These are phyloP conservation scores for Xanthoconium stramineum DNA, from an alignment of 768 basidiomycete species.

Conservation along the genomic window DNA sequence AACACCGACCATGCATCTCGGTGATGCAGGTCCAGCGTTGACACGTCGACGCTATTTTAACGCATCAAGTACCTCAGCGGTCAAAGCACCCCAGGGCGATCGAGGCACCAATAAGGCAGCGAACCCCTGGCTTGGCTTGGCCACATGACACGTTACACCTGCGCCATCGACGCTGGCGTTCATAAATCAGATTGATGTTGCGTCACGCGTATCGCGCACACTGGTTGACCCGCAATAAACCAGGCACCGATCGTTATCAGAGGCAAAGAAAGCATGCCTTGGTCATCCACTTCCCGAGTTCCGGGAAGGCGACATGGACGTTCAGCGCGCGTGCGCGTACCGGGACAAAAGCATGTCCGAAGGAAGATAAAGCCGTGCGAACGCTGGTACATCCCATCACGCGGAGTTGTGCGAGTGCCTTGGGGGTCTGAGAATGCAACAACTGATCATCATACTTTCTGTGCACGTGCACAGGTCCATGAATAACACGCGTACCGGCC, in stretches of 20 bases:
- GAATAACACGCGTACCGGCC: not conserved
- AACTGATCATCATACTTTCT: not conserved
- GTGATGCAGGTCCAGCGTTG: not conserved
- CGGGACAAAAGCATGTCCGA: not conserved
- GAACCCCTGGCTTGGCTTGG: not conserved
- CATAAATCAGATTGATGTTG: not conserved
- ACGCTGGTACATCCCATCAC: no score
- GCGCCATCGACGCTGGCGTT: not conserved
- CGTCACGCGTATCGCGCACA: not conserved
- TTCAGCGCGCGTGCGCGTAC: not conserved
- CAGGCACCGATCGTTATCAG: slow-evolving; percentile 9
- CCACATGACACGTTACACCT: not conserved
- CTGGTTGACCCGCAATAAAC: not conserved
- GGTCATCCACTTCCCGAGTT: no score
- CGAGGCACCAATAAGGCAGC: not conserved
- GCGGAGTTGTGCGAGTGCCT: no score
- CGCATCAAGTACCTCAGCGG: not conserved
- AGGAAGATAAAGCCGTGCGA: no score
- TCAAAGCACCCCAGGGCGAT: not conserved
- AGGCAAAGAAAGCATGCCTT: not conserved
- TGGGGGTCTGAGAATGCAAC: not conserved
- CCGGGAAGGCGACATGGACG: no score
- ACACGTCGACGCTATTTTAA: not conserved
- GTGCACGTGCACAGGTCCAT: not conserved
- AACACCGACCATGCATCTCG: not conserved